Base-by-base conservation (phyloP, 2,329 filamentous ascomycete genomes). In the Epichloe brachyelytri region DNA sequence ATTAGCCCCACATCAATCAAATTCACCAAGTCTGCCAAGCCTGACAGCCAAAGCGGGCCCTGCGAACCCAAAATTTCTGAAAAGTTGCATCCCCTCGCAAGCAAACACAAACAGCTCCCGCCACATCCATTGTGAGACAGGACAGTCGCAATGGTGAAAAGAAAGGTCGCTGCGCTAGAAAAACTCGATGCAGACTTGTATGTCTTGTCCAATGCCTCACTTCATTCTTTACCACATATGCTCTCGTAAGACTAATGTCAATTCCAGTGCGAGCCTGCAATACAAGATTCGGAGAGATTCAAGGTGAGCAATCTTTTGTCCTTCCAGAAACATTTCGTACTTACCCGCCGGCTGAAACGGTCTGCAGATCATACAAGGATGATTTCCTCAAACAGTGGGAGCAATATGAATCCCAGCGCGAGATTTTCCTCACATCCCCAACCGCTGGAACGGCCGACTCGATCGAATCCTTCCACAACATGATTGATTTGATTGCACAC, bases 401-500 rank as follows among this genome's bases (percentile, higher is more conserved):
- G 63, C 90, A 95, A 67, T 97, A 96, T 77, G 83, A 90, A 66
- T 85, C 87, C 22, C 86, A 95, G 65, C 82, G 87, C 54, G 88
- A 95, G 63, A 88, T 97, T 59, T 96, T 97, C 70, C 77, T 95
- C 61, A 80, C 85, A 41, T 86, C 88, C 46, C 93, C 93, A 5
- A 76, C 83, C 14, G 85, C 85, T 10, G 84, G 86, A 48, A 86
- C 87, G 51, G 80, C 85, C 60, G 84, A 84, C 44, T 87, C 88
- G 45, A 75, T 91, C 52, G 82, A 93, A 50, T 88, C 88, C 12
- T 85, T 98, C 60, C 84, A 86, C 61, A 90, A 97, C 62, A 78
- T 95, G 58, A 86, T 98, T 60, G 91, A 97, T 63, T 86, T 98
- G 60, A 83, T 97, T 59, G 83, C 90, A 19, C 93, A 98, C 69